Percentiles rank a stretch among this genome's conserved stretches.
phyloP scores from a whole-genome alignment of 2,329 filamentous ascomycete species.

The Venturiaceae sp. region DNA sequence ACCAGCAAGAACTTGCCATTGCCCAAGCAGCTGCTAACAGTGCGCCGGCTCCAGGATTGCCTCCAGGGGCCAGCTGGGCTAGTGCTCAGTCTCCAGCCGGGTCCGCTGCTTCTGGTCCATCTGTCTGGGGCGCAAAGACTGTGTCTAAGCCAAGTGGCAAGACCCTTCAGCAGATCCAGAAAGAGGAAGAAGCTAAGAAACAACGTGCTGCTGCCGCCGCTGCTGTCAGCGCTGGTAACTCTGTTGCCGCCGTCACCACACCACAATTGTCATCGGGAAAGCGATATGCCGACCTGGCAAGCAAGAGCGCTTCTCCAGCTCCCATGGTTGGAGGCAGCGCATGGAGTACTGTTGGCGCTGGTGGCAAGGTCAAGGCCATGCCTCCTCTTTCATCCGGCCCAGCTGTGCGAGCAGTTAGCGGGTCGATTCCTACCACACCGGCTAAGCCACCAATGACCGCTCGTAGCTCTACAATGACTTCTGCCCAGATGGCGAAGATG shows the following conservation, averaged over 20 bases:
- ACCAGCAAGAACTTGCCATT: conserved; percentile 67
- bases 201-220: conserved; percentile 53
- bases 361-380: conserved; percentile 80
- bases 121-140: conserved; percentile 8
- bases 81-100: conserved; percentile 57
- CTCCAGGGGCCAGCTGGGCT: conserved; percentile 83
- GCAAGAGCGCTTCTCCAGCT: conserved; percentile 51
- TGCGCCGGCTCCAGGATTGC: conserved; percentile 65
- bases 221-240: conserved; percentile 33
- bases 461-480: conserved; percentile 36
- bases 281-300: conserved; percentile 88
- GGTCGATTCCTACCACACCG: conserved; percentile 23
- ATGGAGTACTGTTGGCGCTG: conserved; percentile 92
- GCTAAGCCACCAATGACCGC: conserved; percentile 43
- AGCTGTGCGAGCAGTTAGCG: conserved; percentile 36
- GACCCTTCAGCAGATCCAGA: conserved; percentile 91
- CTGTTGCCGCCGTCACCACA: conserved; percentile 29
- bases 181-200: conserved; percentile 88
- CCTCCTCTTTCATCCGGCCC: conserved; percentile 39
- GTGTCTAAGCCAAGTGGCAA: conserved; percentile 52
- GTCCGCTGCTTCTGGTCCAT: background rate
- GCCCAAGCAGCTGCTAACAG: conserved; percentile 43
- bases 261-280: conserved; percentile 50
- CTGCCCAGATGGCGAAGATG: conserved; percentile 14
- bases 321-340: conserved; percentile 45